phyloP scores from a whole-genome alignment of 495 filamentous ascomycete genomes.

The Hypoxylon intermedium region DNA sequence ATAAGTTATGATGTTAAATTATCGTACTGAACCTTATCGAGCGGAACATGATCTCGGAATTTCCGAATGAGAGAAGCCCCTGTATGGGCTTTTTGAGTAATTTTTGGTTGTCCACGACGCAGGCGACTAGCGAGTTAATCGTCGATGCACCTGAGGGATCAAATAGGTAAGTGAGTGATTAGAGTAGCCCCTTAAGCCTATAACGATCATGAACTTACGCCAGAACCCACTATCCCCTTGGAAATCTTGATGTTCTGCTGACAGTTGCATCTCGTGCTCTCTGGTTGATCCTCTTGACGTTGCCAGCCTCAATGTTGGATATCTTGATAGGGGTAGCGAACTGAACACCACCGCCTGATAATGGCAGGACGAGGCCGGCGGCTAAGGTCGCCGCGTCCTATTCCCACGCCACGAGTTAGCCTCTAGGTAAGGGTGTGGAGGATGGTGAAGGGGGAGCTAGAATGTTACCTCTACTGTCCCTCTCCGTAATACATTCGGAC shows the following conservation, averaged over 20 bases:
- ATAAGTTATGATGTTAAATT: no score
- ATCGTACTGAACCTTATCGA: no score
- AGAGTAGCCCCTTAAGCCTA: background rate
- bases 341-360: conserved; percentile 2
- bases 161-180: no score
- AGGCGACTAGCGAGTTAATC: no score
- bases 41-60: no score
- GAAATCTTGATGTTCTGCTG: background rate
- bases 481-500: background rate
- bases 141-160: no score
- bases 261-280: conserved; percentile 2
- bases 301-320: conserved; percentile 25
- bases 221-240: background rate
- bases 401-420: conserved; percentile 5
- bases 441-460: background rate
- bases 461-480: background rate
- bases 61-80: no score
- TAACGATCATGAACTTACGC: background rate
- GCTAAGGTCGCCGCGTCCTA: conserved; percentile 8
- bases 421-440: background rate
- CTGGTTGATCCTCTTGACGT: conserved; percentile 18
- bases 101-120: no score
- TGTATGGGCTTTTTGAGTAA: no score
- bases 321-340: conserved; percentile 24
- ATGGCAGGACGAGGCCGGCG: background rate